These are phyloP conservation scores for Scutellospora calospora DNA, from an alignment of 371 early-diverging fungal species.

Conservation along the genomic window DNA sequence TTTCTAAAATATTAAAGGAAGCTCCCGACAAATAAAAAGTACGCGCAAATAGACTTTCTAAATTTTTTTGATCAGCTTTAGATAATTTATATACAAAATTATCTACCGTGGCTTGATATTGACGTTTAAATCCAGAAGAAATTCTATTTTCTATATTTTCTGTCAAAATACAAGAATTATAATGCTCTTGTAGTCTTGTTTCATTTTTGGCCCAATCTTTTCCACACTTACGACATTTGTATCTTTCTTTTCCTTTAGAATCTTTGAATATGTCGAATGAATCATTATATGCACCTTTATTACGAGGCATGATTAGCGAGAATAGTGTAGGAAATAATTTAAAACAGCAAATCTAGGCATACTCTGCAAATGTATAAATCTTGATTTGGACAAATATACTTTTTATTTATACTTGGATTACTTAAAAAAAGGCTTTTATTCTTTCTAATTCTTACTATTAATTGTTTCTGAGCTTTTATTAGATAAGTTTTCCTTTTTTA, in stretches of 20 bases:
- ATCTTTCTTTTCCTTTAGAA: slow-evolving; percentile 14
- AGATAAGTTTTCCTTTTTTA: no score
- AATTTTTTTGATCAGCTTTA: neutral
- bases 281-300: no score
- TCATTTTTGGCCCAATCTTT: neutral
- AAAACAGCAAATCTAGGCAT: no score
- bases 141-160: neutral
- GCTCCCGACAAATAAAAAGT: neutral
- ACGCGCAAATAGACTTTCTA: neutral
- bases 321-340: no score
- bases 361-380: no score
- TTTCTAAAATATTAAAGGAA: slow-evolving; percentile 1
- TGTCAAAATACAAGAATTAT: neutral
- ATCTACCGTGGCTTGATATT: neutral
- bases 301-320: no score
- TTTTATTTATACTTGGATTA: no score
- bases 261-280: neutral
- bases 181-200: neutral
- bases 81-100: neutral
- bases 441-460: no score
- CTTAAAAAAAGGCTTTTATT: no score
- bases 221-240: neutral
- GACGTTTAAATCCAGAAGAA: neutral
- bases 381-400: no score
- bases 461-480: no score